A percentile compares a stretch with the other conserved stretches of the same genome.
These are phyloP conservation scores for Neurospora crassa DNA, from an alignment of 2,329 filamentous ascomycete genomes.

Conservation along the genomic window DNA sequence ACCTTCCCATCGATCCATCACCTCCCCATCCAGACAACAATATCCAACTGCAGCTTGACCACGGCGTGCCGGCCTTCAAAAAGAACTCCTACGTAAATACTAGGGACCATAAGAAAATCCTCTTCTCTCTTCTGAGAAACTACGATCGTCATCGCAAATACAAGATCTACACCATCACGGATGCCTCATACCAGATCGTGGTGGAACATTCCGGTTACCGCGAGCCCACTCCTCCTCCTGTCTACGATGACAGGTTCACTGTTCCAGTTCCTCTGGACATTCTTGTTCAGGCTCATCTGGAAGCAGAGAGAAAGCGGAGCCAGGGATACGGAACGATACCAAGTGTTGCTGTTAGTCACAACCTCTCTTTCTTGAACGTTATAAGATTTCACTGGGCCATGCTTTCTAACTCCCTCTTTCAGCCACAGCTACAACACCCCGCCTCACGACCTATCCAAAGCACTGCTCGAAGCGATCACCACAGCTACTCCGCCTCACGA, in stretches of 20 bases:
- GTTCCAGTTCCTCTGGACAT: neutral
- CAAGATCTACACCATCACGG: neutral
- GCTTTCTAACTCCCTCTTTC: neutral
- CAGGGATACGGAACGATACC: neutral
- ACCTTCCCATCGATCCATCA: neutral
- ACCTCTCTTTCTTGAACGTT: neutral
- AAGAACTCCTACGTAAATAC: neutral
- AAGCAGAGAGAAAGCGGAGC: neutral
- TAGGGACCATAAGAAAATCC: neutral
- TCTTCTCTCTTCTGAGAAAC: neutral
- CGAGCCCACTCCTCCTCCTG: neutral
- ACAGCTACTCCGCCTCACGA: neutral
- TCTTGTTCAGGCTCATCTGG: neutral
- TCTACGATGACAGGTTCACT: neutral
- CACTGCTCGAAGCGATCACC: neutral
- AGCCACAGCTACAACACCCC: neutral
- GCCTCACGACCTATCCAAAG: neutral
- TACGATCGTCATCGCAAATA: neutral
- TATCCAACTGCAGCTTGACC: neutral
- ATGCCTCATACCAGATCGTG: neutral
- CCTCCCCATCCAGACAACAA: neutral
- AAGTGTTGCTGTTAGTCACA: neutral
- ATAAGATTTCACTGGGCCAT: neutral
- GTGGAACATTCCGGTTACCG: neutral
- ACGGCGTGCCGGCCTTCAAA: neutral